A percentile compares a stretch with the other conserved stretches of the same genome.
phyloP scores from a whole-genome alignment of 2,329 filamentous ascomycete genomes.

The Tolypocladium guangdongense region DNA sequence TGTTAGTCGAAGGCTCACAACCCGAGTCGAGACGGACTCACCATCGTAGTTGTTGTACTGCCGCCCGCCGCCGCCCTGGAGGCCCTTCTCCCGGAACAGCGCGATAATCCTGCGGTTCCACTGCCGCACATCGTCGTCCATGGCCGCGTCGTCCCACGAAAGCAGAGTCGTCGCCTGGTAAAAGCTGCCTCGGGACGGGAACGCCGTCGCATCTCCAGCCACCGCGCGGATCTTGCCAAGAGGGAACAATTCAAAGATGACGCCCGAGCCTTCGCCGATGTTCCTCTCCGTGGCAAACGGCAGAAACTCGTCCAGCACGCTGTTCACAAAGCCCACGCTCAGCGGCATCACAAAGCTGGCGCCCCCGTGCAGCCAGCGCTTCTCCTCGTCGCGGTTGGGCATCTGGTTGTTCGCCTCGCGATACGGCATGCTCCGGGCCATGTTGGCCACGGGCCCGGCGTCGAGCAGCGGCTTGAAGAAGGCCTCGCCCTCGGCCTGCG shows the following conservation, averaged over 20 bases:
- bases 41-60: slow-evolving; percentile 2
- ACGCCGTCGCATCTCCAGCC: slow-evolving; percentile 25
- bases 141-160: slow-evolving; percentile 26
- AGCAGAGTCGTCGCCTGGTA: slow-evolving; percentile 30
- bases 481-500: slow-evolving; percentile 19
- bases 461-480: slow-evolving; percentile 24
- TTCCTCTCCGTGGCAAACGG: slow-evolving; percentile 10
- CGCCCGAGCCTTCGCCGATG: slow-evolving; percentile 10
- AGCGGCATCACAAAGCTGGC: slow-evolving; percentile 30
- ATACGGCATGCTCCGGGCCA: slow-evolving; percentile 27
- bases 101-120: slow-evolving; percentile 25
- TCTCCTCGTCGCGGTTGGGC: slow-evolving; percentile 16
- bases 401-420: slow-evolving; percentile 23
- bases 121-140: slow-evolving; percentile 23
- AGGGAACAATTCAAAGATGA: slow-evolving; percentile 25
- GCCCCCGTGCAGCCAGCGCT: slow-evolving; percentile 26
- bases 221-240: slow-evolving; percentile 23
- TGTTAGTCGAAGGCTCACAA: neutral
- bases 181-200: slow-evolving; percentile 31
- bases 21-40: neutral
- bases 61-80: slow-evolving; percentile 10
- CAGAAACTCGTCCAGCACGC: slow-evolving; percentile 16
- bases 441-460: slow-evolving; percentile 22
- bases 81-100: slow-evolving; percentile 13
- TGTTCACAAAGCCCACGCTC: slow-evolving; percentile 13